phyloP scores from a whole-genome alignment of 176 grass and related monocot species.

The Canna indica region DNA sequence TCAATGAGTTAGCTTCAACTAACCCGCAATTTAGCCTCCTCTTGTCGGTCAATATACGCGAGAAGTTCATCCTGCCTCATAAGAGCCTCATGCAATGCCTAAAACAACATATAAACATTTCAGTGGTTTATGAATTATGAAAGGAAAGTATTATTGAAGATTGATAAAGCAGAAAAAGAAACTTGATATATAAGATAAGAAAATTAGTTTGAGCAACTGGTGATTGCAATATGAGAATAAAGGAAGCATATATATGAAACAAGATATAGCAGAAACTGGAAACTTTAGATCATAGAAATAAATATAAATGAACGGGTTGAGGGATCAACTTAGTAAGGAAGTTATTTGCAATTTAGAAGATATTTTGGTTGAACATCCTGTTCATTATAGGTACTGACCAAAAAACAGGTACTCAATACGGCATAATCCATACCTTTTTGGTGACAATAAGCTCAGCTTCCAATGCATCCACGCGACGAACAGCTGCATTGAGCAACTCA shows the following conservation, averaged over 20 bases:
- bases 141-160: not conserved
- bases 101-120: not conserved
- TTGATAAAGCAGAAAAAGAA: not conserved
- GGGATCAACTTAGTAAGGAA: no score
- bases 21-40: constrained; percentile 71
- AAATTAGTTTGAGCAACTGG: no score
- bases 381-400: not conserved
- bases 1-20: not conserved
- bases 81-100: constrained; percentile 90
- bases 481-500: constrained; percentile 86
- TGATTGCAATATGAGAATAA: no score
- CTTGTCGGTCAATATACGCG: constrained; percentile 70
- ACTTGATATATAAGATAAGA: not conserved
- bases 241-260: no score
- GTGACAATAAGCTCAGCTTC: constrained; percentile 96
- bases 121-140: not conserved
- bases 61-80: constrained; percentile 97
- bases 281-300: no score
- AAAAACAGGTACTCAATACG: not conserved
- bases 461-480: constrained; percentile 86
- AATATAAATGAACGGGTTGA: no score
- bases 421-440: constrained; percentile 57
- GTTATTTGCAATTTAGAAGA: no score
- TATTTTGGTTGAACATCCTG: no score
- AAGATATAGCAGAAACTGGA: no score